Evolutionary conservation across 352 stramenopile genomes (phyloP).

Genomic region (Phytopythium helicoides): DNA sequence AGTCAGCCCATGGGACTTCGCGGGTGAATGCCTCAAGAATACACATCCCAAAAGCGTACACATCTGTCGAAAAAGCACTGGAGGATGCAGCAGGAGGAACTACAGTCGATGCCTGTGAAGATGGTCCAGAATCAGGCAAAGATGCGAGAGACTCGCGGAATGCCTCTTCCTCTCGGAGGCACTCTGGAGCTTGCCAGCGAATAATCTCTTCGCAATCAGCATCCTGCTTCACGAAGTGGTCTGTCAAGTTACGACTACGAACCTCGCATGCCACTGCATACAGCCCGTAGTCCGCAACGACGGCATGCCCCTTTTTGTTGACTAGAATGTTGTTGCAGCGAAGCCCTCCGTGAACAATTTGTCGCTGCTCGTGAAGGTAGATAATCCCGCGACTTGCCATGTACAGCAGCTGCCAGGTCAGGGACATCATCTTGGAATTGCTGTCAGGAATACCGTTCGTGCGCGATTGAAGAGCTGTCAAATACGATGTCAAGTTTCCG

Average conservation of each 20-base stretch:
- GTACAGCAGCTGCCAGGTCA: constrained; percentile 59
- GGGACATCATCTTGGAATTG: constrained; percentile 28
- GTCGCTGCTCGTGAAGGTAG: constrained; percentile 59
- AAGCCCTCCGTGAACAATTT: constrained; percentile 53
- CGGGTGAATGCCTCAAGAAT: constrained; percentile 65
- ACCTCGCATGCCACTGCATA: constrained; percentile 36
- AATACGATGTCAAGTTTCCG: constrained; percentile 46
- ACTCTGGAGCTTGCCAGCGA: constrained; percentile 69
- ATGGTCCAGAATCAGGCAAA: constrained; percentile 12
- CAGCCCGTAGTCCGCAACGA: constrained; percentile 58
- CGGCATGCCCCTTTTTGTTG: constrained; percentile 60
- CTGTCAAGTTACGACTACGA: constrained; percentile 29
- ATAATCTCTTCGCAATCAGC: constrained; percentile 48
- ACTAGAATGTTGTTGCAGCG: constrained; percentile 71
- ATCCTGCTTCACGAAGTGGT: constrained; percentile 27
- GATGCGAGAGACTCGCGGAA: constrained; percentile 28
- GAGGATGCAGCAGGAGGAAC: constrained; percentile 14
- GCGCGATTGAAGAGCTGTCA: constrained; percentile 37
- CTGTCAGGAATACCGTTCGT: constrained; percentile 26
- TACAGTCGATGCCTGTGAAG: constrained; percentile 10
- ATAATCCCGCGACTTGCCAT: constrained; percentile 54
- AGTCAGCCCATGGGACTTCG: constrained; percentile 39
- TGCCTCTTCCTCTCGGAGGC: constrained; percentile 31
- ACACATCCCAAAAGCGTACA: constrained; percentile 81
- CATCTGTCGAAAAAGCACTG: constrained; percentile 44